Evolutionary conservation across 495 filamentous ascomycete species (phyloP).

Genomic region (Bryoglossum gracile): DNA sequence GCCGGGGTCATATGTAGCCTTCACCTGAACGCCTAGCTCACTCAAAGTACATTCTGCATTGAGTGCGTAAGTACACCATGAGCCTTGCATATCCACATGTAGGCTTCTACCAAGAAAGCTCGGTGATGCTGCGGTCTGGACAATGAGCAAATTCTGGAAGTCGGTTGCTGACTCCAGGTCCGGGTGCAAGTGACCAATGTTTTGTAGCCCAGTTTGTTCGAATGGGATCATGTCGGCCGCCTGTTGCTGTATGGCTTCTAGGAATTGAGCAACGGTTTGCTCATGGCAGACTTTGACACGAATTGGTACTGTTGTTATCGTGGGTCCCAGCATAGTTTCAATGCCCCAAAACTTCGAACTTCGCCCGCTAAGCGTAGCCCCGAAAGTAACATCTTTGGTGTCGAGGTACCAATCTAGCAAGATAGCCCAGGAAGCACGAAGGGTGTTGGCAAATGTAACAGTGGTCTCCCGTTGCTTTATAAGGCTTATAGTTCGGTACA

Average conservation of each 20-base stretch:
- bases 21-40: neutral
- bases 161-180: constrained; percentile 61
- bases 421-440: neutral
- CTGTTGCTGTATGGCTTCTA: constrained; percentile 24
- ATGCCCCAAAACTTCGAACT: constrained; percentile 43
- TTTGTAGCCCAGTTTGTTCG: constrained; percentile 63
- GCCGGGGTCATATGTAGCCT: neutral
- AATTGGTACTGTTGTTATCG: constrained; percentile 59
- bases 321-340: constrained; percentile 47
- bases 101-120: neutral
- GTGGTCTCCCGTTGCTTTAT: neutral
- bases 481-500: neutral
- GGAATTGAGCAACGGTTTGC: neutral
- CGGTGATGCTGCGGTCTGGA: neutral
- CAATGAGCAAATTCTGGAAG: constrained; percentile 41
- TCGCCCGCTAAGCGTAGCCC: constrained; percentile 53
- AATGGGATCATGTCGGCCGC: constrained; percentile 47
- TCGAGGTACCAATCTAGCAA: neutral
- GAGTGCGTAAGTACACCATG: neutral
- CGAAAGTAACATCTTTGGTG: constrained; percentile 38
- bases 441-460: constrained; percentile 21
- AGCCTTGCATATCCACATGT: neutral
- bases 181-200: constrained; percentile 53
- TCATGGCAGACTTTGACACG: constrained; percentile 31
- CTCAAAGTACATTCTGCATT: neutral